phyloP scores from a whole-genome alignment of 345 rosid genomes.

The rapeseed (Brassica napus) region Da-Ae NC_063445.1:48343501-48344000 shows the following conservation, averaged over 20 bases:
- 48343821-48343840: slow-evolving; percentile 93
- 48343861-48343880: slow-evolving; percentile 76
- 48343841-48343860: slow-evolving; percentile 89
- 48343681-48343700: slow-evolving; percentile 95
- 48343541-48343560: slow-evolving; percentile 95
- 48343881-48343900: slow-evolving; percentile 76
- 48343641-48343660: slow-evolving; percentile 84
- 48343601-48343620: slow-evolving; percentile 75
- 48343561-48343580: slow-evolving; percentile 86
- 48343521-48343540: slow-evolving; percentile 94
- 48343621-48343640: slow-evolving; percentile 87
- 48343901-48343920: slow-evolving; percentile 35
- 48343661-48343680: slow-evolving; percentile 94
- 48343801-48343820: slow-evolving; percentile 91
- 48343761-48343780: slow-evolving; percentile 78
- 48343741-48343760: slow-evolving; percentile 93
- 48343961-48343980: neutral
- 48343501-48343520: slow-evolving; percentile 92
- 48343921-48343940: neutral
- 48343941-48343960: slow-evolving; percentile 6
- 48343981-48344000: neutral
- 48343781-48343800: slow-evolving; percentile 82
- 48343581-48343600: slow-evolving; percentile 71
- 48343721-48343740: slow-evolving; percentile 93
- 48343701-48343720: slow-evolving; percentile 87